phyloP scores from a whole-genome alignment of 2,329 filamentous ascomycete species.

The Dactylellina haptotyla region DNA sequence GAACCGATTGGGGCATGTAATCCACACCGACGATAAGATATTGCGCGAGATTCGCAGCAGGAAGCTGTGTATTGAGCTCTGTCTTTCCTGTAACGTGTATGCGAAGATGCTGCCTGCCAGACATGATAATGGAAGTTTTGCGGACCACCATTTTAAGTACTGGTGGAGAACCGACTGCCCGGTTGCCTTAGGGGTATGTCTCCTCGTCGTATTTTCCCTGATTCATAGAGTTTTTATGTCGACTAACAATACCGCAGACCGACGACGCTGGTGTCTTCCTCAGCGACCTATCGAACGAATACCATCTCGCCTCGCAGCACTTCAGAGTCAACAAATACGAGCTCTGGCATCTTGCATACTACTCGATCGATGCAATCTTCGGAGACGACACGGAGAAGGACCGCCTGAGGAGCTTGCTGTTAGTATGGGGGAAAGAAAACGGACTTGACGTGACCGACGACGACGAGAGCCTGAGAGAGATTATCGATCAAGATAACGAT shows the following conservation, averaged over 20 bases:
- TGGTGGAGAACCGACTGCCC: constrained; percentile 72
- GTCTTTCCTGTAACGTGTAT: constrained; percentile 82
- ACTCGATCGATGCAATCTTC: constrained; percentile 74
- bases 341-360: constrained; percentile 69
- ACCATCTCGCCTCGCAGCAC: constrained; percentile 75
- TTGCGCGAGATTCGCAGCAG: constrained; percentile 68
- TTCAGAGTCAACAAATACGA: constrained; percentile 69
- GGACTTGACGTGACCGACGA: constrained; percentile 31
- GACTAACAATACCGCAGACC: constrained; percentile 67
- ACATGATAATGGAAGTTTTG: constrained; percentile 61
- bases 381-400: constrained; percentile 71
- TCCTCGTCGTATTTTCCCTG: too few relatives aligned
- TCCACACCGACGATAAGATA: constrained; percentile 74
- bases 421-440: constrained; percentile 60
- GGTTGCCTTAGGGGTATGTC: constrained; percentile 76
- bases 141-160: constrained; percentile 79
- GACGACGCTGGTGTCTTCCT: constrained; percentile 86
- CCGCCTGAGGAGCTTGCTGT: constrained; percentile 67
- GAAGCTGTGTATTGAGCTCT: constrained; percentile 76
- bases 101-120: constrained; percentile 74
- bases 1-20: constrained; percentile 79
- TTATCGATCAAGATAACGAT: constrained; percentile 25
- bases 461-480: constrained; percentile 50
- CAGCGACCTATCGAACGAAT: constrained; percentile 80
- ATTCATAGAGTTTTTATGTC: constrained; percentile 52